Conservation (phyloP, 2,329 filamentous ascomycete species). For the Aaosphaeria arxii region DNA sequence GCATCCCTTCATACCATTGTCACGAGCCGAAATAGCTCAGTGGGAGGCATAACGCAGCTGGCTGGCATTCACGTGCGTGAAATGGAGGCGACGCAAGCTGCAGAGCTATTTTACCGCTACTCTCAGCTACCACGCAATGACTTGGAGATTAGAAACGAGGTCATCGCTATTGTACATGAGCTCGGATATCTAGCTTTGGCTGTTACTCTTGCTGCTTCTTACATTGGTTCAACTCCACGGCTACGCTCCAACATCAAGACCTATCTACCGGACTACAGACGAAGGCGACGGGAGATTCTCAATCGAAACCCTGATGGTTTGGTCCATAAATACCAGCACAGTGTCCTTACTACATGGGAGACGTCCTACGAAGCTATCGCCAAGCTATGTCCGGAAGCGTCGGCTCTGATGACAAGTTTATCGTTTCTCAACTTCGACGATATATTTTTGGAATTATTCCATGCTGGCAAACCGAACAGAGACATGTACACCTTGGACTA, state of each 20-base stretch:
- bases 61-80: not conserved
- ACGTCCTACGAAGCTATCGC: constrained; percentile 38
- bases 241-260: constrained; percentile 28
- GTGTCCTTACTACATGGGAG: constrained; percentile 33
- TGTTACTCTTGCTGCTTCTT: constrained; percentile 1
- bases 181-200: not conserved
- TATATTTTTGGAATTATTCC: constrained; percentile 8
- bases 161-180: not conserved
- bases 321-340: not conserved
- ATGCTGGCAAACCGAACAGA: not conserved
- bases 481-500: not conserved
- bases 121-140: not conserved
- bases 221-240: constrained; percentile 19
- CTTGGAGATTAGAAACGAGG: constrained; percentile 6
- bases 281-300: constrained; percentile 23
- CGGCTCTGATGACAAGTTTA: constrained; percentile 9
- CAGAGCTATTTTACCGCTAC: not conserved
- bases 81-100: not conserved
- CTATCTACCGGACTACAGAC: constrained; percentile 28
- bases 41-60: no score
- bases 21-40: not conserved
- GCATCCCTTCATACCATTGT: not conserved
- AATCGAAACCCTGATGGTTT: not conserved
- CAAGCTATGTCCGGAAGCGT: not conserved
- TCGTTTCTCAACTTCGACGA: constrained; percentile 9